Conservation (phyloP, 495 filamentous ascomycete species). For the Trichocladium antarcticum region DNA sequence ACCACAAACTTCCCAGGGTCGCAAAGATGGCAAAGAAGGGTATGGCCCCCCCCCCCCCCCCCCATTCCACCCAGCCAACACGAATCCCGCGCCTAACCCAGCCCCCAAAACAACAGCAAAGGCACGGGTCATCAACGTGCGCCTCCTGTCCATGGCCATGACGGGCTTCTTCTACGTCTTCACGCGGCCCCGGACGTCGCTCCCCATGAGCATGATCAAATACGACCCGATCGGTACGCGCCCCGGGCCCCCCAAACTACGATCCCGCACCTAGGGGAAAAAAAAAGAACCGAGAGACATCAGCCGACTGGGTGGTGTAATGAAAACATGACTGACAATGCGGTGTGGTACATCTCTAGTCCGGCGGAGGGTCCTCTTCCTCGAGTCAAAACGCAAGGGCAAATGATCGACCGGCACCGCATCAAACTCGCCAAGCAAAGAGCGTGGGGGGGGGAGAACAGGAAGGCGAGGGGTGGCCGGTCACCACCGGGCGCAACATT, state of each 20-base stretch:
- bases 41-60: conserved; percentile 10
- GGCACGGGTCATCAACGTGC: conserved; percentile 82
- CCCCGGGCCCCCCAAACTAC: neutral
- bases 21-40: conserved; percentile 47
- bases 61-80: neutral
- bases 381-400: conserved; percentile 66
- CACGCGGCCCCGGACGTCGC: conserved; percentile 64
- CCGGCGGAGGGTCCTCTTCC: conserved; percentile 81
- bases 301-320: too few relatives aligned
- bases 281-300: too few relatives aligned
- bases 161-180: conserved; percentile 93
- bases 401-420: conserved; percentile 12
- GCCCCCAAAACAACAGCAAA: conserved; percentile 50
- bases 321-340: too few relatives aligned
- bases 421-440: neutral
- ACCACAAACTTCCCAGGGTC: neutral
- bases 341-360: too few relatives aligned
- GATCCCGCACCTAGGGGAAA: too few relatives aligned
- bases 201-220: conserved; percentile 93
- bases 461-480: neutral
- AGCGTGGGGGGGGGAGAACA: neutral
- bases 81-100: neutral
- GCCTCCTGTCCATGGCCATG: conserved; percentile 96
- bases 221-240: conserved; percentile 92
- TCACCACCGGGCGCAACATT: too few relatives aligned